Evolutionary conservation across 208 protist species (phyloP).

Genomic region (Crithidia fasciculata): DNA sequence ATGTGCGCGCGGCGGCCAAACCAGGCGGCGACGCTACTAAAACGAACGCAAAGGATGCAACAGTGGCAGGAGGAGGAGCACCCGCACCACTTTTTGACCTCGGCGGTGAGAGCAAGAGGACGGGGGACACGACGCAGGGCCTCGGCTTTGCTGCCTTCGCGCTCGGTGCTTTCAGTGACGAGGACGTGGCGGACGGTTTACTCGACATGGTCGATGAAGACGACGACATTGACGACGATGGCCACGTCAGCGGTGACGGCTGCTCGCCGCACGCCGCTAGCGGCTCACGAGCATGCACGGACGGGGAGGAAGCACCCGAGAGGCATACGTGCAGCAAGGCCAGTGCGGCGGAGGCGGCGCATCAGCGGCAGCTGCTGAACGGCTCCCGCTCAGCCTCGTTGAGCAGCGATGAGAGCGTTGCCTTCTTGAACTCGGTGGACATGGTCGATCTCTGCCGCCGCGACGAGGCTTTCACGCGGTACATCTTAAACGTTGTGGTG

Average conservation of each 20-base stretch:
- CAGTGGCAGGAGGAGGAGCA: too few relatives aligned
- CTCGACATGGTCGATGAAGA: constrained; percentile 1
- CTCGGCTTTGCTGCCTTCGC: not conserved
- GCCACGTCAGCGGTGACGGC: not conserved
- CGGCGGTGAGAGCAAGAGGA: too few relatives aligned
- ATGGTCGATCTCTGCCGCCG: constrained; percentile 31
- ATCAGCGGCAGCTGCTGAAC: not conserved
- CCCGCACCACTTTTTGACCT: too few relatives aligned
- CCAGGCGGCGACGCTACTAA: not conserved
- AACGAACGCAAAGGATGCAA: too few relatives aligned
- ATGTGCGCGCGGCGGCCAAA: not conserved
- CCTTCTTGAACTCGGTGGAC: not conserved
- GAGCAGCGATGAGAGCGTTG: constrained; percentile 13
- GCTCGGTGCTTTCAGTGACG: not conserved
- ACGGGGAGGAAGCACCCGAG: constrained; percentile 9
- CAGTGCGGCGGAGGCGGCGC: not conserved
- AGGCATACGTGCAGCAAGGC: not conserved
- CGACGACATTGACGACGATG: not conserved
- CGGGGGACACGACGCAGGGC: too few relatives aligned
- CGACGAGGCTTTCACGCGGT: constrained; percentile 42
- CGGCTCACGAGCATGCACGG: not conserved
- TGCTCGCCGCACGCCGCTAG: not conserved
- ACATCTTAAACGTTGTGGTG: constrained; percentile 54
- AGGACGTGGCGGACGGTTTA: not conserved
- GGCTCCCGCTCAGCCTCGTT: not conserved